A percentile compares a stretch with the other conserved stretches of the same genome.
Evolutionary conservation across 2,329 filamentous ascomycete species (phyloP).

Genomic region (Trichoderma semiorbis): DNA sequence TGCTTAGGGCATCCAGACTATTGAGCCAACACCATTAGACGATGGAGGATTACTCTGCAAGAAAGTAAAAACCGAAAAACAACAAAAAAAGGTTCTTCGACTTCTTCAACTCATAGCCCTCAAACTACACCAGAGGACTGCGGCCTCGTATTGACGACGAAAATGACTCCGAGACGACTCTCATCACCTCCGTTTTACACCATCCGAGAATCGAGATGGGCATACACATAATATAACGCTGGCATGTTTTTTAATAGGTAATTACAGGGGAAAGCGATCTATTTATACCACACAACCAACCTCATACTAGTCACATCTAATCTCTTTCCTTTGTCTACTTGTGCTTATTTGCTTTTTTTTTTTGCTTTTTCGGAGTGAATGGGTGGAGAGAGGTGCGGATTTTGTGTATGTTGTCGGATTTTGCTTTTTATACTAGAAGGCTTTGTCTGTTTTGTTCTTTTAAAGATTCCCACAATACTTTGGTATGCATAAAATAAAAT

Average conservation of each 20-base stretch:
- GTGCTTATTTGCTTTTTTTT: background rate
- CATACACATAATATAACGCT: slow-evolving; percentile 7
- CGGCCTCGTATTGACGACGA: background rate
- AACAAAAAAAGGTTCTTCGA: background rate
- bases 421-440: background rate
- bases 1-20: slow-evolving; percentile 40
- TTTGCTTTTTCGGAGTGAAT: background rate
- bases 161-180: slow-evolving; percentile 8
- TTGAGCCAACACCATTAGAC: slow-evolving; percentile 24
- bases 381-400: background rate
- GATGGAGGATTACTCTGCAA: background rate
- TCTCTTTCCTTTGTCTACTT: background rate
- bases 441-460: background rate
- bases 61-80: background rate
- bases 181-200: background rate
- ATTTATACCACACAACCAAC: slow-evolving; percentile 2
- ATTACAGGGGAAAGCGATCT: slow-evolving; percentile 13
- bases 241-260: slow-evolving; percentile 13
- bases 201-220: background rate
- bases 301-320: background rate
- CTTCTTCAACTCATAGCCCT: background rate
- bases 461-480: slow-evolving; percentile 1
- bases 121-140: background rate
- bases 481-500: background rate
- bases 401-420: background rate